Conservation (phyloP, 1,139 yeast species). For the Lodderomyces pseudojiufengensis region DNA sequence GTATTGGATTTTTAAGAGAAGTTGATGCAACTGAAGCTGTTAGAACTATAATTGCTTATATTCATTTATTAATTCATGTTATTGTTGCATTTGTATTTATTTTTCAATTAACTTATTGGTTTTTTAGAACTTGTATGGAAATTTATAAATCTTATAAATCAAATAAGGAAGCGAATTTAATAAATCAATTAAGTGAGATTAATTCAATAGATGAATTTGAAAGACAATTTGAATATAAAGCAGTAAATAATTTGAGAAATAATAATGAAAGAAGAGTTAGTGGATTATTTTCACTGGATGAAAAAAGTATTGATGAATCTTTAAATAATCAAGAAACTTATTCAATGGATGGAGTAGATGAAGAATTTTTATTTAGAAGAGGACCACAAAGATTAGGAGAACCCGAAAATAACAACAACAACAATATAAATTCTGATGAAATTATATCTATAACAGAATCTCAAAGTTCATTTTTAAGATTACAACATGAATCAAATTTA, state of each 20-base stretch:
- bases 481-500: conserved; percentile 20
- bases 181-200: background rate
- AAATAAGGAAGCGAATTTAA: conserved; percentile 7
- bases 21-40: conserved; percentile 30
- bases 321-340: background rate
- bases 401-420: background rate
- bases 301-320: no score
- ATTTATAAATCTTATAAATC: conserved; percentile 13
- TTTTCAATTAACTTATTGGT: conserved; percentile 30
- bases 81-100: conserved; percentile 36
- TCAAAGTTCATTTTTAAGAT: conserved; percentile 19
- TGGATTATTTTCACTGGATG: no score
- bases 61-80: conserved; percentile 38
- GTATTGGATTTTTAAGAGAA: conserved; percentile 37
- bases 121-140: conserved; percentile 25
- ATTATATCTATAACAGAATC: background rate
- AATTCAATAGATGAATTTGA: conserved; percentile 23
- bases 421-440: background rate
- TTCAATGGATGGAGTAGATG: background rate
- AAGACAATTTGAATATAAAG: conserved; percentile 33
- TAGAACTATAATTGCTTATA: conserved; percentile 40
- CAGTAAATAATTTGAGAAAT: conserved; percentile 15
- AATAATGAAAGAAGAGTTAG: background rate
- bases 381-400: background rate
- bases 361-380: conserved; percentile 3